A percentile compares a stretch with the other conserved stretches of the same genome.
These are phyloP conservation scores for Ophiostoma populinum DNA, from an alignment of 2,329 filamentous ascomycete genomes.

Conservation along the genomic window DNA sequence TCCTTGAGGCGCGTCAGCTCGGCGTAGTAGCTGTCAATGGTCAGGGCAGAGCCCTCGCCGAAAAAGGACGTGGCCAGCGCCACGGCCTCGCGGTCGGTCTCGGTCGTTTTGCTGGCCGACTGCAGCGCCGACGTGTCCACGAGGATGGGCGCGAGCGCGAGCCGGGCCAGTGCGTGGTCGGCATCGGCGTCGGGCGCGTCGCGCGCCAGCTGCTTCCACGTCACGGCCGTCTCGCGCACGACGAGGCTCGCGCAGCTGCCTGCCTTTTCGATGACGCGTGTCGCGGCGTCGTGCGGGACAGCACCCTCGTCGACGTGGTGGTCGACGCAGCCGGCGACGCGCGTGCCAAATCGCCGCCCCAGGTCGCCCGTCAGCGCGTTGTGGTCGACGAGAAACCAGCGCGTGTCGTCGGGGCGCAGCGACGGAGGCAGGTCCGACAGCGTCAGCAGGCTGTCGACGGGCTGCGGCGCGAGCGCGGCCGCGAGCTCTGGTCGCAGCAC, in stretches of 20 bases:
- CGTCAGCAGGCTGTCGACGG: conserved; percentile 45
- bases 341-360: conserved; percentile 20
- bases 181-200: conserved; percentile 22
- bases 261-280: conserved; percentile 44
- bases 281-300: conserved; percentile 25
- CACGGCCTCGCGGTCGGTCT: conserved; percentile 40
- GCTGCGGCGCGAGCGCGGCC: conserved; percentile 36
- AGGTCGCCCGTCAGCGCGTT: conserved; percentile 52
- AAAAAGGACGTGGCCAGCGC: conserved; percentile 41
- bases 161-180: conserved; percentile 31
- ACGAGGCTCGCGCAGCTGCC: conserved; percentile 63
- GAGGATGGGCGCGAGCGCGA: conserved; percentile 54
- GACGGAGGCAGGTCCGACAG: conserved; percentile 29
- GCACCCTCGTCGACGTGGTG: conserved; percentile 59
- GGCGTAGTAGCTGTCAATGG: conserved; percentile 48
- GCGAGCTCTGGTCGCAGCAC: conserved; percentile 55
- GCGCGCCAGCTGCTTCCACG: conserved; percentile 33
- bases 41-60: conserved; percentile 41
- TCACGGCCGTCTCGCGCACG: conserved; percentile 35
- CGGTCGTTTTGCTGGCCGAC: conserved; percentile 45
- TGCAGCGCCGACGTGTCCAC: conserved; percentile 55
- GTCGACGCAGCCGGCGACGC: conserved; percentile 52
- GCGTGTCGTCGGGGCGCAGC: conserved; percentile 36
- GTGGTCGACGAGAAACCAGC: conserved; percentile 66
- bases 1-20: conserved; percentile 47